Evolutionary conservation across 495 filamentous ascomycete genomes (phyloP).

Genomic region (Choiromyces venosus): DNA sequence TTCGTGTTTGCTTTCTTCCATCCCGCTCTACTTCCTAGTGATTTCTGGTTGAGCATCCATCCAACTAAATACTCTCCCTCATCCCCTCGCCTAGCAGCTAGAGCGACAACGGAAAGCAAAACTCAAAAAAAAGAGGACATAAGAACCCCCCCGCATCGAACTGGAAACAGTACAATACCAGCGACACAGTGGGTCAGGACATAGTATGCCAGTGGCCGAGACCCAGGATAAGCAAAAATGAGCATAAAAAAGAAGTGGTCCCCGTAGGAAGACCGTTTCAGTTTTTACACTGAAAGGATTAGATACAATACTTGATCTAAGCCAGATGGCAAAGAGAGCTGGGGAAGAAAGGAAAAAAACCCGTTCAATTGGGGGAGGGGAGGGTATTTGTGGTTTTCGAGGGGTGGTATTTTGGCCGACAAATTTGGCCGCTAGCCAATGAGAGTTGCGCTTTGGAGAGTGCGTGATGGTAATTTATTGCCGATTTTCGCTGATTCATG

Average conservation of each 20-base stretch:
- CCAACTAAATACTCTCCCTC: background rate
- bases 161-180: background rate
- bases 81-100: background rate
- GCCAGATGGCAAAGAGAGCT: slow-evolving; percentile 63
- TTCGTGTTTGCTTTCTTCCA: too few relatives aligned
- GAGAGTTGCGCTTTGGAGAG: background rate
- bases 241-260: background rate
- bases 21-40: too few relatives aligned
- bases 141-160: background rate
- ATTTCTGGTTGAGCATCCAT: too few relatives aligned
- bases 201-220: background rate
- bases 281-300: slow-evolving; percentile 2
- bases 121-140: background rate
- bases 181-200: background rate
- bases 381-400: background rate
- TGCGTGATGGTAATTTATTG: too few relatives aligned
- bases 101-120: background rate
- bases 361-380: background rate
- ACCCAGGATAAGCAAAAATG: background rate
- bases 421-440: background rate
- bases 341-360: slow-evolving; percentile 23
- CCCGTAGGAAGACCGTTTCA: background rate
- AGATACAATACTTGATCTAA: slow-evolving; percentile 97
- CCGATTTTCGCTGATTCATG: too few relatives aligned
- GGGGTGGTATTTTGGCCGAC: background rate